phyloP scores from a whole-genome alignment of 2,329 filamentous ascomycete species.

The Chrysosporium keratinophilum region DNA sequence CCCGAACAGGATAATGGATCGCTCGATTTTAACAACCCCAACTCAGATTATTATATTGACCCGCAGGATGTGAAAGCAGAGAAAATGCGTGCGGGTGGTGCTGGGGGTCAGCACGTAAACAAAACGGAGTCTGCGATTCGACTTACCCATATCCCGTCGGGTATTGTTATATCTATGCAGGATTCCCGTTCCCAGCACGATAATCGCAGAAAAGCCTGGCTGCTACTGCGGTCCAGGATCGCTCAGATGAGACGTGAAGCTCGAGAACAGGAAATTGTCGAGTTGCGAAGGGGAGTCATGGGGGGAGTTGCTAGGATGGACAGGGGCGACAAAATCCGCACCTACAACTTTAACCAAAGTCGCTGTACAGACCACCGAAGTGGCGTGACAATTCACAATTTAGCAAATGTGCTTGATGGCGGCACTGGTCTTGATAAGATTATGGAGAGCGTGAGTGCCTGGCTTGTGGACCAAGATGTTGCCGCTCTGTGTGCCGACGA shows the following conservation, averaged over 20 bases:
- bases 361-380: conserved; percentile 83
- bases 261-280: conserved; percentile 67
- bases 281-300: conserved; percentile 66
- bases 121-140: conserved; percentile 94
- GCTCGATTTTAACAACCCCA: conserved; percentile 65
- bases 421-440: conserved; percentile 61
- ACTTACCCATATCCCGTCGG: conserved; percentile 80
- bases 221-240: conserved; percentile 67
- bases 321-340: conserved; percentile 84
- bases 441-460: conserved; percentile 66
- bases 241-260: conserved; percentile 71
- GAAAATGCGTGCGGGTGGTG: conserved; percentile 83
- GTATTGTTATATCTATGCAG: conserved; percentile 81
- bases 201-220: conserved; percentile 82
- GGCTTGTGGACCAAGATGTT: conserved; percentile 66
- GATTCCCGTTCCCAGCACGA: conserved; percentile 82
- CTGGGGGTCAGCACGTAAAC: conserved; percentile 96
- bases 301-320: conserved; percentile 69
- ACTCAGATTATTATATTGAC: conserved; percentile 84
- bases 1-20: conserved; percentile 47
- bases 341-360: conserved; percentile 72
- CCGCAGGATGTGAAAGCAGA: conserved; percentile 72
- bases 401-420: conserved; percentile 70
- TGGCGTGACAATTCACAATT: conserved; percentile 65
- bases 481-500: conserved; percentile 53